A percentile compares a stretch with the other conserved stretches of the same genome.
These are phyloP conservation scores for Pseudohalonectria lignicola DNA, from an alignment of 2,329 filamentous ascomycete genomes.

Conservation along the genomic window DNA sequence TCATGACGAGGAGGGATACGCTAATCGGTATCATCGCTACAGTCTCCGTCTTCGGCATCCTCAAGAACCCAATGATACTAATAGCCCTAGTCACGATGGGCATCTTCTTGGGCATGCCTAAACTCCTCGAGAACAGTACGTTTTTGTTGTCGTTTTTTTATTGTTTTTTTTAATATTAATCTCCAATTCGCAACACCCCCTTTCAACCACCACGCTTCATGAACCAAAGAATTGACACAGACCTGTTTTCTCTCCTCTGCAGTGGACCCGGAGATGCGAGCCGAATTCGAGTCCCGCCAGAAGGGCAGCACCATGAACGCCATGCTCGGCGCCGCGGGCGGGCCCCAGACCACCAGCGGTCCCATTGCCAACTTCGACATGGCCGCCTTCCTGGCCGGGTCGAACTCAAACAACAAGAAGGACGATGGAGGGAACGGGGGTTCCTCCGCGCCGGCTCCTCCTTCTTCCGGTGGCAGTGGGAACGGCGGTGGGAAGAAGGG, in stretches of 20 bases:
- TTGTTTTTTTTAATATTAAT: too few relatives aligned
- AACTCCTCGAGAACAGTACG: constrained; percentile 91
- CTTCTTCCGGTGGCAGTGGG: constrained; percentile 10
- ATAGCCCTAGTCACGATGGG: constrained; percentile 75
- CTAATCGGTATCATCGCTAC: too few relatives aligned
- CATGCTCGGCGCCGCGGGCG: constrained; percentile 32
- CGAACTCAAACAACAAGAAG: constrained; percentile 25
- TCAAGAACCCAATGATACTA: constrained; percentile 96
- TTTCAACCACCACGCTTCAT: too few relatives aligned
- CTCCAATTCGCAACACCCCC: neutral
- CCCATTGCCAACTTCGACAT: constrained; percentile 48
- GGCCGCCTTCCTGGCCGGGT: constrained; percentile 51
- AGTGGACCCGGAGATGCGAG: constrained; percentile 96
- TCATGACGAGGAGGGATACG: too few relatives aligned
- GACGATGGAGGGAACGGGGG: constrained; percentile 24
- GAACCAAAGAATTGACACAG: too few relatives aligned
- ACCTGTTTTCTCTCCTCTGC: constrained; percentile 2
- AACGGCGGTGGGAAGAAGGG: constrained; percentile 28
- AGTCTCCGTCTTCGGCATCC: constrained; percentile 64
- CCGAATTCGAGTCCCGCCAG: constrained; percentile 86
- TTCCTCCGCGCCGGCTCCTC: constrained; percentile 6
- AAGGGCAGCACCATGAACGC: constrained; percentile 60
- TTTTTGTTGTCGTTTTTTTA: constrained; percentile 14
- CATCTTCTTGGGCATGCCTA: constrained; percentile 86
- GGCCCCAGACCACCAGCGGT: constrained; percentile 21